A percentile compares a stretch with the other conserved stretches of the same genome.
phyloP scores from a whole-genome alignment of 371 early-diverging fungal genomes.

The Dinochytrium kinnereticum region DNA sequence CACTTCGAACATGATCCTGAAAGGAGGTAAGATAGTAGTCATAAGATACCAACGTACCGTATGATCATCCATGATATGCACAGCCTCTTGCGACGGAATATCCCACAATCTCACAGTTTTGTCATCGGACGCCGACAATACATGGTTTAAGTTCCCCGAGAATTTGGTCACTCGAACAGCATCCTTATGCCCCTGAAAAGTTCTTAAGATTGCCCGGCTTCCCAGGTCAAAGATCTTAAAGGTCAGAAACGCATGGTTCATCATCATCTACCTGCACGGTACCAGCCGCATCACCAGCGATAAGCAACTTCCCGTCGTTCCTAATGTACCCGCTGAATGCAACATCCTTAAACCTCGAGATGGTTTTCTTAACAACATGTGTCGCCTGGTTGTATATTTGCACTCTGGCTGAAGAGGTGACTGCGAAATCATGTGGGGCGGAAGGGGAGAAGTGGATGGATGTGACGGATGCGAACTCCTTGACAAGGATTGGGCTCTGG shows the following conservation, averaged over 20 bases:
- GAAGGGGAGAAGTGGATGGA: constrained; percentile 83
- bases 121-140: constrained; percentile 90
- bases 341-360: constrained; percentile 88
- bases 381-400: constrained; percentile 88
- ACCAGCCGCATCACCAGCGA: constrained; percentile 92
- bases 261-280: constrained; percentile 67
- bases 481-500: constrained; percentile 80
- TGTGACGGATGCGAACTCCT: constrained; percentile 85
- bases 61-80: constrained; percentile 80
- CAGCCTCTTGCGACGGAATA: constrained; percentile 79
- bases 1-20: constrained; percentile 85
- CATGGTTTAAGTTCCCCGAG: constrained; percentile 74
- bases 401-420: constrained; percentile 86
- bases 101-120: constrained; percentile 92
- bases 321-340: constrained; percentile 83
- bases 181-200: constrained; percentile 80
- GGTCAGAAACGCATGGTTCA: background rate
- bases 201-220: constrained; percentile 86
- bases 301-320: constrained; percentile 86
- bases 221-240: constrained; percentile 52
- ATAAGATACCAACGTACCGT: constrained; percentile 39
- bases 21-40: constrained; percentile 12
- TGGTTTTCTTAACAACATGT: constrained; percentile 76
- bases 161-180: constrained; percentile 86
- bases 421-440: constrained; percentile 88